Conservation (phyloP, 305 asterid genomes). For the Caryopteris hybrid region DNA sequence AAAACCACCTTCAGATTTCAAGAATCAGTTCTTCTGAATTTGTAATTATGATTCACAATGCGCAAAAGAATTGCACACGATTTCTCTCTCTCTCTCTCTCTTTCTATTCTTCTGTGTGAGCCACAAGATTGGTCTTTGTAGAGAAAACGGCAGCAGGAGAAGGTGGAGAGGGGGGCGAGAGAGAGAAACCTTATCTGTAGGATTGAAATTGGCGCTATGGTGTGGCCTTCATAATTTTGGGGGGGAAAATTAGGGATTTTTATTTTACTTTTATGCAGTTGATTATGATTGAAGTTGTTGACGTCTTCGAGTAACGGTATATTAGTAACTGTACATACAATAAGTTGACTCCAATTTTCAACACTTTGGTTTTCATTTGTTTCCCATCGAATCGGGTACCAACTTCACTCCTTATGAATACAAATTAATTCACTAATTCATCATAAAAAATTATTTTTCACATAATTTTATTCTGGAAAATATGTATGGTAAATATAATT, state of each 20-base stretch:
- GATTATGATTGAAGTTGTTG: background rate
- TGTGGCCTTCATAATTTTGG: slow-evolving; percentile 28
- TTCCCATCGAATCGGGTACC: no score
- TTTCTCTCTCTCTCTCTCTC: background rate
- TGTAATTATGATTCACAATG: background rate
- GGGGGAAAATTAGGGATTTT: slow-evolving; percentile 17
- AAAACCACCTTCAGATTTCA: background rate
- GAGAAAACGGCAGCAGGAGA: background rate
- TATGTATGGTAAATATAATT: no score
- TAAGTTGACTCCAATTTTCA: no score
- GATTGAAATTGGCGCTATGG: slow-evolving; percentile 28
- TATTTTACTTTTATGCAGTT: background rate
- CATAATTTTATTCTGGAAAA: no score
- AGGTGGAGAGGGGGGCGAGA: background rate
- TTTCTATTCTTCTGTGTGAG: slow-evolving; percentile 11
- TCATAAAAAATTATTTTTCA: no score
- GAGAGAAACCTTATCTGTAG: slow-evolving; percentile 20
- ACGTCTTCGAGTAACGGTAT: no score
- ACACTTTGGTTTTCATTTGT: no score
- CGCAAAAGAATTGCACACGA: background rate
- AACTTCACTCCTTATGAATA: no score
- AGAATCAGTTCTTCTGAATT: background rate
- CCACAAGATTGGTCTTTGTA: slow-evolving; percentile 5
- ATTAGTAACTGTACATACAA: no score
- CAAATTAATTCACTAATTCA: no score